phyloP scores from a whole-genome alignment of 345 rosid species.

The Pelargonium nanum region DNA sequence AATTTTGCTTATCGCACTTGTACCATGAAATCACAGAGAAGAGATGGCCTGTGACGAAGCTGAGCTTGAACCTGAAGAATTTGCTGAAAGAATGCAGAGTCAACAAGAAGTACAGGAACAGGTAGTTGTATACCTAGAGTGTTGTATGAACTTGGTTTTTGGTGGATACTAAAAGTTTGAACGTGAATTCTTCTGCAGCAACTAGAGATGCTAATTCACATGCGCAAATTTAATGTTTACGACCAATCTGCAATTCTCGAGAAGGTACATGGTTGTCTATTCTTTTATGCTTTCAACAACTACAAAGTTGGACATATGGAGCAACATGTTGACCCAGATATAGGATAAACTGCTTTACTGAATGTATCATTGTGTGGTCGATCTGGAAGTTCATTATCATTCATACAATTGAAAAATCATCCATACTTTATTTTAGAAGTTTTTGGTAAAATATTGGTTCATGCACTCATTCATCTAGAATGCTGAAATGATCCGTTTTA shows the following conservation, averaged over 20 bases:
- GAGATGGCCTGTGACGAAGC: constrained; percentile 81
- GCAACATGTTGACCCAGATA: too few relatives aligned
- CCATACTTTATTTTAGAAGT: too few relatives aligned
- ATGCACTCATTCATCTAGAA: too few relatives aligned
- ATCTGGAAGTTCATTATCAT: too few relatives aligned
- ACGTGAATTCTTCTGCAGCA: not conserved
- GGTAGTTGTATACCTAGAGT: constrained; percentile 17
- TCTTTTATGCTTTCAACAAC: not conserved
- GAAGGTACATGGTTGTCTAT: constrained; percentile 34
- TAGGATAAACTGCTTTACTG: too few relatives aligned
- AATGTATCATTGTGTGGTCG: too few relatives aligned
- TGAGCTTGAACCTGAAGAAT: constrained; percentile 56
- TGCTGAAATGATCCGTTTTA: too few relatives aligned
- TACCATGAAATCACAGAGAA: constrained; percentile 31
- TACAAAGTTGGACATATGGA: too few relatives aligned
- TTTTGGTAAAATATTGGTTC: too few relatives aligned
- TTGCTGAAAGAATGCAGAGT: constrained; percentile 37
- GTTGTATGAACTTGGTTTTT: not conserved
- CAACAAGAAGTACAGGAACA: constrained; percentile 53
- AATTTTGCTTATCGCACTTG: too few relatives aligned
- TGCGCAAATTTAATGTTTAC: constrained; percentile 58
- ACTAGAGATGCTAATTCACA: constrained; percentile 53
- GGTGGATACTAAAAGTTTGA: not conserved
- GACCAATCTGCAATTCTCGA: constrained; percentile 64
- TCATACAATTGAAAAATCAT: too few relatives aligned